Evolutionary conservation across 2,329 filamentous ascomycete genomes (phyloP), one percentile per base, ranked within the genome.

Genomic region (Aspergillus quadricinctus): DNA sequence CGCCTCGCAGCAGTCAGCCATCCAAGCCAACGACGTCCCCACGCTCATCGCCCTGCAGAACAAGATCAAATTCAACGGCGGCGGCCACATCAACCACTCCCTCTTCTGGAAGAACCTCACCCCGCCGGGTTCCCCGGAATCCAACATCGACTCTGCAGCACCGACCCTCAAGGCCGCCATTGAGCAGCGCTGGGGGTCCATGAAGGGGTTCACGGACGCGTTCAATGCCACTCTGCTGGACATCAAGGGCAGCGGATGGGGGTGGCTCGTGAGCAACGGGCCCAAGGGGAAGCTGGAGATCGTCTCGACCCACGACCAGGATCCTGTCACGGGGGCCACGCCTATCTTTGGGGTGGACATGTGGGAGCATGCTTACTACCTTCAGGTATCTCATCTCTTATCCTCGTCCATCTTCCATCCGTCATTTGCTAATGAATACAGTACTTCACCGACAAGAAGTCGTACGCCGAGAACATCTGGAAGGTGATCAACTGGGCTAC

Each of bases 311-410:
- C 90, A 91, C 72, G 90, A 96, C 70, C 91, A 96, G 77, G 91
- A 95, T 68, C 87, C 88, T 1, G 82, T 96, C 21, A 80, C 92
- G 45, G 89, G 88, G 28, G 88, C 87, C 69, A 82, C 87, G 61
- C 91, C 92, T 7, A 77, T 96, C 27, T 78, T 97, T 52, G 90
- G 90, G 0, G 80, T 96, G 2, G 91, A 96, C 71, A 93, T 95
- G 84, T 95, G 90, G 91, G 91, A 96, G 77, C 91, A 96, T 77
- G 91, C 91, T 0, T 96, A 95, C 71, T 96, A 96, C 69, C 76
- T 95, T 19, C 90, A 90, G 80, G 85, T 87, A 59, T 62, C 29
- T 3, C 4, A 11, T 46, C 7, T 9, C 10, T 1, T 1, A 1
- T 11, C 46, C 0, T n/a, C 2, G 51, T 25, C 3, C 9, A 17